These are phyloP conservation scores for Sphagnum tenellum DNA, from an alignment of 225 moss, liverwort and hornwort genomes.

Conservation along the genomic window DNA sequence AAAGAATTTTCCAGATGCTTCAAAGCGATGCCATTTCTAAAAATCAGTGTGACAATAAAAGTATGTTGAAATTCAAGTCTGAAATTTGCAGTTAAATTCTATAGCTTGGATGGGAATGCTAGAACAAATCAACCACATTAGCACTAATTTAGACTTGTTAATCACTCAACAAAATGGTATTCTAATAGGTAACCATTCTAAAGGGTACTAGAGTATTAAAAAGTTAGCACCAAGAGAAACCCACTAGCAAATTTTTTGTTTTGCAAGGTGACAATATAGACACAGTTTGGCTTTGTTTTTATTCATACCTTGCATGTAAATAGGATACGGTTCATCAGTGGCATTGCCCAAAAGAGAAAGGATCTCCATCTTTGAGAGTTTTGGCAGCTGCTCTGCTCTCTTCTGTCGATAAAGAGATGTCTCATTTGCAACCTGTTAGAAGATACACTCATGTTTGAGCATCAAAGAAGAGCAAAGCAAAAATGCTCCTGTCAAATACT, in stretches of 20 bases:
- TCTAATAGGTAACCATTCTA: not conserved
- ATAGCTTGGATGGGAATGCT: too few species aligned
- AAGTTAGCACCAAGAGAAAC: not conserved
- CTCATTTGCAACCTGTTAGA: conserved; percentile 42
- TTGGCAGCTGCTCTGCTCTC: conserved; percentile 37
- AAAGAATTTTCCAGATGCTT: not conserved
- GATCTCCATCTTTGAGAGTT: conserved; percentile 31
- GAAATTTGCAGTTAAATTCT: too few species aligned
- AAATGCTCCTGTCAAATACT: not conserved
- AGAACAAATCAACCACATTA: too few species aligned
- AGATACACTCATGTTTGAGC: not conserved
- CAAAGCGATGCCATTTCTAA: not conserved
- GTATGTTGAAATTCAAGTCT: too few species aligned
- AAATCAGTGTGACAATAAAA: too few species aligned
- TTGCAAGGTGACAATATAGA: not conserved
- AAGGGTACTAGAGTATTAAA: not conserved
- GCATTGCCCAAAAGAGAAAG: conserved; percentile 55
- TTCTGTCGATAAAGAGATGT: conserved; percentile 61
- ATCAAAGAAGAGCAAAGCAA: not conserved
- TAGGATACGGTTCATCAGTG: conserved; percentile 38
- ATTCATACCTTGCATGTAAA: conserved; percentile 68
- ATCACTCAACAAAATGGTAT: not conserved
- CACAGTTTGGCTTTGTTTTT: not conserved
- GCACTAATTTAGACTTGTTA: too few species aligned
- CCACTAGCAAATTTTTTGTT: not conserved